phyloP scores from a whole-genome alignment of 2,329 filamentous ascomycete species.

The Penicillium fuscoglaucum region DNA sequence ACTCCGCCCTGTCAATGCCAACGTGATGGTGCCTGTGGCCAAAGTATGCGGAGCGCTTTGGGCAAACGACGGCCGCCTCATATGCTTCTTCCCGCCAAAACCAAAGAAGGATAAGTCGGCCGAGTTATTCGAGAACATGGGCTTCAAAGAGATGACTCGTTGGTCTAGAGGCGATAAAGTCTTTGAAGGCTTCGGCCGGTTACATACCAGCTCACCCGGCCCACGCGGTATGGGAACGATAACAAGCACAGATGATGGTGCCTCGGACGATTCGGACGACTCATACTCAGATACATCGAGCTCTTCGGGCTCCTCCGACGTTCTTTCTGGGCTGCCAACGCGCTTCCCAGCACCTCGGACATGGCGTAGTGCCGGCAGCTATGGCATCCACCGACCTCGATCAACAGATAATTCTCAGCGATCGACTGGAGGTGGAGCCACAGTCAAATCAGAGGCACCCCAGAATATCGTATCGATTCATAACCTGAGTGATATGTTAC shows the following conservation, averaged over 20 bases:
- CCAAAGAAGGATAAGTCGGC: constrained; percentile 53
- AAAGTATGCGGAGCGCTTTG: constrained; percentile 60
- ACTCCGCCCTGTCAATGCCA: constrained; percentile 57
- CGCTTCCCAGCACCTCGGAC: constrained; percentile 53
- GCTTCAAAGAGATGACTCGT: constrained; percentile 51
- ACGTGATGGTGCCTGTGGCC: constrained; percentile 64
- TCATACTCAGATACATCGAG: constrained; percentile 63
- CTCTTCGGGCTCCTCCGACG: constrained; percentile 48
- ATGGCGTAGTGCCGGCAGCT: constrained; percentile 51
- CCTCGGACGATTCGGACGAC: constrained; percentile 49
- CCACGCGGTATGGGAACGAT: constrained; percentile 45
- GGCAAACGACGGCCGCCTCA: constrained; percentile 57
- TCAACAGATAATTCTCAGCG: constrained; percentile 50
- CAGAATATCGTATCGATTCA: constrained; percentile 75
- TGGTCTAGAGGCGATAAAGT: constrained; percentile 53
- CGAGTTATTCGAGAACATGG: constrained; percentile 51
- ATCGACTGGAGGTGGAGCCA: constrained; percentile 58
- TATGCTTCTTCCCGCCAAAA: constrained; percentile 59
- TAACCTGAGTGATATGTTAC: constrained; percentile 68
- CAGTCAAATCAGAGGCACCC: constrained; percentile 48
- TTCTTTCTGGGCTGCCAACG: constrained; percentile 47
- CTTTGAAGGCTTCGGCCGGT: constrained; percentile 64
- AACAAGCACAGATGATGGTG: constrained; percentile 45
- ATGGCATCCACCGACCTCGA: constrained; percentile 58
- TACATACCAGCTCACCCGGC: constrained; percentile 54